Percentiles rank a stretch among this genome's conserved stretches.
Conservation (phyloP, 169 alveolate genomes). For the Prorocentrum cordatum region DNA sequence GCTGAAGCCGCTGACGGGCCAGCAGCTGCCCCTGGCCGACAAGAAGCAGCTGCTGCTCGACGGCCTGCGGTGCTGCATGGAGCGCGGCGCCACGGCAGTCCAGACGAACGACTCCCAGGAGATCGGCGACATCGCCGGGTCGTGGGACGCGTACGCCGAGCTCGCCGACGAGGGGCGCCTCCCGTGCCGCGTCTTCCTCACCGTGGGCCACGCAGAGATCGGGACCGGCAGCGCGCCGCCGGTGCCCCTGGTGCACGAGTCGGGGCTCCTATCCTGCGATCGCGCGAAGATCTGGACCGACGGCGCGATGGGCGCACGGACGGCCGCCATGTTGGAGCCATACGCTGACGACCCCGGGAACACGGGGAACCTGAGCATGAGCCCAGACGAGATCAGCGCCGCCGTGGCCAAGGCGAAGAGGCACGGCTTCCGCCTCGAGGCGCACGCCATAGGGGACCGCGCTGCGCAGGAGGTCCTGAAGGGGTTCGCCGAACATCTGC, state of each 20-base stretch:
- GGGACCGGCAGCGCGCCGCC: background rate
- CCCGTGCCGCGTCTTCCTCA: constrained; percentile 32
- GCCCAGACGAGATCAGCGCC: background rate
- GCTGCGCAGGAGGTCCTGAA: constrained; percentile 8
- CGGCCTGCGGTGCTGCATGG: constrained; percentile 22
- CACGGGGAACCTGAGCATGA: constrained; percentile 28
- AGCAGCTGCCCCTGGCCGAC: background rate
- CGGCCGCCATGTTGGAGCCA: constrained; percentile 59
- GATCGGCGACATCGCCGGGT: constrained; percentile 18
- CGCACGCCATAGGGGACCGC: constrained; percentile 57
- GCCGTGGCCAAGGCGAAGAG: background rate
- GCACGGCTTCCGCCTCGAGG: constrained; percentile 26
- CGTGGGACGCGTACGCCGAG: constrained; percentile 21
- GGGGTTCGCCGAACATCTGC: no score
- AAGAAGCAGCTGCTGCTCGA: constrained; percentile 6
- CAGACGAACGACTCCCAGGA: constrained; percentile 27
- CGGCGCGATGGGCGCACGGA: constrained; percentile 26
- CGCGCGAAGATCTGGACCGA: constrained; percentile 62
- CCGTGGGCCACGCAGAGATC: constrained; percentile 22
- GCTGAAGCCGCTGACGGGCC: background rate
- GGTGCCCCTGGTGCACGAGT: background rate
- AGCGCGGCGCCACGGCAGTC: constrained; percentile 11
- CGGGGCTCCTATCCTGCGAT: constrained; percentile 32
- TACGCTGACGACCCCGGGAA: constrained; percentile 18
- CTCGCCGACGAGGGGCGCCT: constrained; percentile 12